Evolutionary conservation across 805 yeast species (phyloP).

Genomic region (Wickerhamiella domercqiae): DNA sequence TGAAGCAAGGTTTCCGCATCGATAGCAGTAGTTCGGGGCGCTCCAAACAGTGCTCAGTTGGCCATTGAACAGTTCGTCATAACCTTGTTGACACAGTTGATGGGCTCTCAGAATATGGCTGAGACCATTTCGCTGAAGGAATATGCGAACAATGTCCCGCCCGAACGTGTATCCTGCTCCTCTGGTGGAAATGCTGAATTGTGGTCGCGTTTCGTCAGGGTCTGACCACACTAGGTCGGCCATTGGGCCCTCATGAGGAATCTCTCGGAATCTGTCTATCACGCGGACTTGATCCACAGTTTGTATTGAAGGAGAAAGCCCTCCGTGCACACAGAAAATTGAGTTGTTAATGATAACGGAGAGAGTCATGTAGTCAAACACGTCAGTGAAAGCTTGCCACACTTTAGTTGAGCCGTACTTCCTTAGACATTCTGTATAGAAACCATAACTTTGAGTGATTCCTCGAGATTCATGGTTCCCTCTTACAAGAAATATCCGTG

Average conservation of each 20-base stretch:
- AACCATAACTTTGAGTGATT: slow-evolving; percentile 93
- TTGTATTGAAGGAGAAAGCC: slow-evolving; percentile 87
- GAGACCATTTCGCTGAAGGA: slow-evolving; percentile 61
- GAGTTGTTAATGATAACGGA: slow-evolving; percentile 82
- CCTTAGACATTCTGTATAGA: slow-evolving; percentile 82
- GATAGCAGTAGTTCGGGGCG: slow-evolving; percentile 93
- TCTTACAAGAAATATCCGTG: slow-evolving; percentile 62
- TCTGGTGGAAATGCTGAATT: slow-evolving; percentile 79
- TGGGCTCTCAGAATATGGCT: slow-evolving; percentile 84
- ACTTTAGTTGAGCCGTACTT: slow-evolving; percentile 72
- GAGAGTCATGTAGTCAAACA: slow-evolving; percentile 79
- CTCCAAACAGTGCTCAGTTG: slow-evolving; percentile 94
- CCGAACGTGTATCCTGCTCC: slow-evolving; percentile 99
- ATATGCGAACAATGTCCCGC: slow-evolving; percentile 72
- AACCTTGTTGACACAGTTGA: slow-evolving; percentile 93
- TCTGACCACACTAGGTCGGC: slow-evolving; percentile 98
- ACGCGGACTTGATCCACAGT: slow-evolving; percentile 82
- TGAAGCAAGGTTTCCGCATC: slow-evolving; percentile 97
- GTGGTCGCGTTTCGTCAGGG: slow-evolving; percentile 70
- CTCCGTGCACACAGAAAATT: slow-evolving; percentile 94
- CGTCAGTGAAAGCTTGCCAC: slow-evolving; percentile 81
- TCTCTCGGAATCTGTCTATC: slow-evolving; percentile 82
- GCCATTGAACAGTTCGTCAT: slow-evolving; percentile 79
- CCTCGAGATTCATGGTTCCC: slow-evolving; percentile 97
- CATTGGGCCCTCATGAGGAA: slow-evolving; percentile 99